Evolutionary conservation across 768 basidiomycete genomes (phyloP), one percentile per base, ranked within the genome.

Genomic region (Agrocybe pediades): DNA sequence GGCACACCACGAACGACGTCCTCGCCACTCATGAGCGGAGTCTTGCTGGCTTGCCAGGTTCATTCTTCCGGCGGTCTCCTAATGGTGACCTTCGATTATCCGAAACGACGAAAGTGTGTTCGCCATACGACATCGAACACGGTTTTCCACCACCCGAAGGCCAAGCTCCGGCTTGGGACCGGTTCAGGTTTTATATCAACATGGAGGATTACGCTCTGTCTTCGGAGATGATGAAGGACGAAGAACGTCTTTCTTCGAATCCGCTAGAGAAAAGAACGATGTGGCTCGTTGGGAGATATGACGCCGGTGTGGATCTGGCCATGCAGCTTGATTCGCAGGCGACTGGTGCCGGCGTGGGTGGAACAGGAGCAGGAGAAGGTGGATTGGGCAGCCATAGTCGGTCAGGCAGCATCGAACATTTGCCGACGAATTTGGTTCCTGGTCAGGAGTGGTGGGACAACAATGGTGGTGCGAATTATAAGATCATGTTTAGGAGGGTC

Each of bases 361-460:
- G 9, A 3, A 21, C 5, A 11, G 44, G n/a, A 2, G 43, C 19
- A 64, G 62, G 71, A 2, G 19, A 29, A 64, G 68, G 78, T 19
- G 29, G 11, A 15, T 15, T 29, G 9, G 8, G 17, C 46, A 16
- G 19, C 17, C 25, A 15, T 9, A 46, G n/a, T n/a, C n/a, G n/a
- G n/a, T n/a, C n/a, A 25, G 27, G 11, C 33, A 36, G 33, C 33
- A 15, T 36, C 33, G 33, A 36, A 13, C 3, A n/a, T 25, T 15
- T 25, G 3, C 47, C 30, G 63, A 64, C 33, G 33, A 36, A 36
- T n/a, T n/a, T 70, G 7, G 82, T 77, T 15, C 33, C 33, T 70
- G 7, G 82, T 77, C 16, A 82, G 1, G 95, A 98, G 73, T 90
- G 88, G 80, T 98, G 96, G 96, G 96, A 98, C 72, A 95, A 94